Conservation (phyloP, 2,329 filamentous ascomycete species). For the Cyphellophora attinorum region DNA sequence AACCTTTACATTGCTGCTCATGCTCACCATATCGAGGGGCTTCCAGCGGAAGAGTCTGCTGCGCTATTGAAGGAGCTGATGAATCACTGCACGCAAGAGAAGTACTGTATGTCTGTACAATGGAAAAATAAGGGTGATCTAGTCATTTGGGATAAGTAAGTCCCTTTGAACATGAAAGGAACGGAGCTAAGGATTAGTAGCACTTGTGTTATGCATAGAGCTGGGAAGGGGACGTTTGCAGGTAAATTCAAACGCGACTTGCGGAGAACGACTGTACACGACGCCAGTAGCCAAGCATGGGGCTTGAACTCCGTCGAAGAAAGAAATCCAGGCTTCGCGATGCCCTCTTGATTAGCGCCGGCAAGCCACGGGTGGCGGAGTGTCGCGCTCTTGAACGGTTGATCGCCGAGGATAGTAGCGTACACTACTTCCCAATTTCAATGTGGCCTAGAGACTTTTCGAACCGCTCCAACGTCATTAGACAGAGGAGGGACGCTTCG, state of each 20-base stretch:
- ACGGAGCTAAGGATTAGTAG: neutral
- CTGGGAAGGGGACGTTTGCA: constrained; percentile 38
- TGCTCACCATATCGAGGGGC: constrained; percentile 42
- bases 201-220: constrained; percentile 46
- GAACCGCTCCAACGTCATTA: too few relatives aligned
- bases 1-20: constrained; percentile 47
- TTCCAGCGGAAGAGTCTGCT: constrained; percentile 25
- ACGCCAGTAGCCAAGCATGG: constrained; percentile 33
- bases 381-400: too few relatives aligned
- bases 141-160: constrained; percentile 49
- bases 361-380: too few relatives aligned
- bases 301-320: constrained; percentile 30
- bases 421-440: too few relatives aligned
- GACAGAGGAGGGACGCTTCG: too few relatives aligned
- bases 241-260: constrained; percentile 43
- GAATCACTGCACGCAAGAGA: constrained; percentile 37
- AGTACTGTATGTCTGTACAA: constrained; percentile 36
- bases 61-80: constrained; percentile 27
- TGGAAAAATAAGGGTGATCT: constrained; percentile 44
- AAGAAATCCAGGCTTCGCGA: too few relatives aligned
- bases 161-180: neutral
- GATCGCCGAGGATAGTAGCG: too few relatives aligned
- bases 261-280: constrained; percentile 48
- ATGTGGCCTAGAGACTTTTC: too few relatives aligned
- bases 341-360: too few relatives aligned